phyloP scores from a whole-genome alignment of 148 eudicot species.

The Amaranthus hypochondriacus region DNA sequence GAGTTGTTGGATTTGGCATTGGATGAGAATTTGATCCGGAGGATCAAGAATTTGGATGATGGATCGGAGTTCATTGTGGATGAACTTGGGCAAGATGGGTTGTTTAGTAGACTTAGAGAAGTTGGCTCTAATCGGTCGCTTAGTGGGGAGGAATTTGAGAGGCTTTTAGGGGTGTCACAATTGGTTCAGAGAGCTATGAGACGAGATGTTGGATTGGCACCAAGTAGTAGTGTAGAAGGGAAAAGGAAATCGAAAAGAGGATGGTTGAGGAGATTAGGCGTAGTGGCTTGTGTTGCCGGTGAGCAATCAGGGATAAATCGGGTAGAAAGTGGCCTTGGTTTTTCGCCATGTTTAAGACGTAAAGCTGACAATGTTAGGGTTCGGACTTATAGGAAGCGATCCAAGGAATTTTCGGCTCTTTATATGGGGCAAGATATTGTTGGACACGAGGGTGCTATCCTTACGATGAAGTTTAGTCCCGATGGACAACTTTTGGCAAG shows the following conservation, averaged over 20 bases:
- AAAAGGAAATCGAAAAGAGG: constrained; percentile 50
- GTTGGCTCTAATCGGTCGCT: constrained; percentile 41
- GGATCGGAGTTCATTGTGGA: constrained; percentile 51
- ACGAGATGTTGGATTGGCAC: constrained; percentile 33
- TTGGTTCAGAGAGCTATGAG: constrained; percentile 45
- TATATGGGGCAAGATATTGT: constrained; percentile 58
- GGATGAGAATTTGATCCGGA: constrained; percentile 30
- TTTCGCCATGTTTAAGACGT: constrained; percentile 18
- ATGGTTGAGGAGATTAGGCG: constrained; percentile 49
- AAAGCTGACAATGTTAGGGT: constrained; percentile 37
- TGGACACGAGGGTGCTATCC: constrained; percentile 78
- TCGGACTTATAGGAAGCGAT: constrained; percentile 38
- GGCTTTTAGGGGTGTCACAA: constrained; percentile 42
- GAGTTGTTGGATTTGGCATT: constrained; percentile 32
- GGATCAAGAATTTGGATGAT: constrained; percentile 53
- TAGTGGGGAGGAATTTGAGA: constrained; percentile 44
- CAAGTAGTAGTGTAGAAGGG: constrained; percentile 4
- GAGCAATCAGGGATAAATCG: constrained; percentile 21
- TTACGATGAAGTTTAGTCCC: constrained; percentile 82
- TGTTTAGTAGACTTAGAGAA: constrained; percentile 40
- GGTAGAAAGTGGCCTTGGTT: constrained; percentile 18
- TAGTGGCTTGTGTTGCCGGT: constrained; percentile 31
- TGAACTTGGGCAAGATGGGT: constrained; percentile 45
- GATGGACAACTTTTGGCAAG: constrained; percentile 74
- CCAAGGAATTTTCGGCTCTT: constrained; percentile 68